phyloP scores from a whole-genome alignment of 345 rosid species.

The Clarkia xantiana region DNA sequence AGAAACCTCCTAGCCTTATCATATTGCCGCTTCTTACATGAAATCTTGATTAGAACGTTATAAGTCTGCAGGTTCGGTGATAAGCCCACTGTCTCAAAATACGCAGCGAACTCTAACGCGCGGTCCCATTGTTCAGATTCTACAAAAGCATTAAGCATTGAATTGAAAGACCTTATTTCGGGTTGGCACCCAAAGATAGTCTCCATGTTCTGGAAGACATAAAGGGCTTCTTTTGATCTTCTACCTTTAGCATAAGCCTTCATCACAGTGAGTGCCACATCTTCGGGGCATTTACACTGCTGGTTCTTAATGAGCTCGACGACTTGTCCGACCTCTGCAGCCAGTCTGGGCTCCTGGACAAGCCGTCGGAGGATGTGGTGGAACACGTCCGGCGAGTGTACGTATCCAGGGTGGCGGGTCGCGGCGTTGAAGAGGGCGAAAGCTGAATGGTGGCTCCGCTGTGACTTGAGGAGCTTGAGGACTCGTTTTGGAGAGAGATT shows the following conservation, averaged over 20 bases:
- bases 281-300: slow-evolving; percentile 60
- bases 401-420: slow-evolving; percentile 30
- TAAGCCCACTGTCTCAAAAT: slow-evolving; percentile 32
- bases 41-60: slow-evolving; percentile 62
- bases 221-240: slow-evolving; percentile 49
- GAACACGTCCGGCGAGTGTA: slow-evolving; percentile 47
- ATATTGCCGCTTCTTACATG: slow-evolving; percentile 49
- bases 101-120: slow-evolving; percentile 39
- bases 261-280: slow-evolving; percentile 48
- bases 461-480: slow-evolving; percentile 51
- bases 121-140: slow-evolving; percentile 40
- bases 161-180: slow-evolving; percentile 54
- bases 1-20: slow-evolving; percentile 39
- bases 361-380: slow-evolving; percentile 78
- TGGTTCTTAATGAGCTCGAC: slow-evolving; percentile 42
- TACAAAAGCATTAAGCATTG: slow-evolving; percentile 47
- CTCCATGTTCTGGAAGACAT: slow-evolving; percentile 44
- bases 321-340: slow-evolving; percentile 31
- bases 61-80: slow-evolving; percentile 59
- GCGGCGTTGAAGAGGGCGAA: slow-evolving; percentile 57
- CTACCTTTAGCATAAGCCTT: slow-evolving; percentile 52
- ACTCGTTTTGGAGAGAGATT: slow-evolving; percentile 41
- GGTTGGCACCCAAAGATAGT: slow-evolving; percentile 62
- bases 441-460: slow-evolving; percentile 34
- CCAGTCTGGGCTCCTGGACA: slow-evolving; percentile 24